These are phyloP conservation scores for Arthrobotrys iridis DNA, from an alignment of 2,329 filamentous ascomycete genomes.

Conservation along the genomic window DNA sequence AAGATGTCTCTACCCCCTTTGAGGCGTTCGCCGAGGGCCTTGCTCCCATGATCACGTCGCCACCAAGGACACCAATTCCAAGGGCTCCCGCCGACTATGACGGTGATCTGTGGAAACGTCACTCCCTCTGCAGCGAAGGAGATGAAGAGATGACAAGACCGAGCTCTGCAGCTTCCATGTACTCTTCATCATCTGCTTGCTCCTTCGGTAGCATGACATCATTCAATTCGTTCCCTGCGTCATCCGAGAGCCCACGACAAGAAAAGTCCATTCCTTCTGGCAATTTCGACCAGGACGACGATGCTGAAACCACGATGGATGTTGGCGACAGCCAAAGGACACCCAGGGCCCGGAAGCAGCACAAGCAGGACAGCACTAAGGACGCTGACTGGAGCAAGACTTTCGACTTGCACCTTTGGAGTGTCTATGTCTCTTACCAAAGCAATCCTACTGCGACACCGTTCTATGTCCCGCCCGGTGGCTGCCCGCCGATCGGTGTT, in stretches of 20 bases:
- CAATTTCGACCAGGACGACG: conserved; percentile 46
- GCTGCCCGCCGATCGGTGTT: conserved; percentile 73
- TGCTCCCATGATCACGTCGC: conserved; percentile 54
- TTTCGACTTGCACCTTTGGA: conserved; percentile 74
- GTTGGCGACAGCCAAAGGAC: conserved; percentile 34
- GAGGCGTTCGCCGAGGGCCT: conserved; percentile 31
- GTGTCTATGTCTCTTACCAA: conserved; percentile 72
- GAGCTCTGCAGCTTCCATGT: conserved; percentile 57
- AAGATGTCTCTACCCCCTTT: conserved; percentile 23
- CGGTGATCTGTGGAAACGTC: conserved; percentile 33
- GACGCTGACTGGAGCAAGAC: conserved; percentile 68
- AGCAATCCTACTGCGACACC: conserved; percentile 75
- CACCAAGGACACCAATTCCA: conserved; percentile 56
- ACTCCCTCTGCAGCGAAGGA: conserved; percentile 29
- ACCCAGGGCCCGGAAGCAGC: conserved; percentile 15
- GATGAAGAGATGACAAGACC: conserved; percentile 56
- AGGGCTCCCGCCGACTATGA: conserved; percentile 54
- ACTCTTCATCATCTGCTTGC: conserved; percentile 58
- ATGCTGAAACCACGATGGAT: conserved; percentile 18
- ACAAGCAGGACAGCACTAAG: conserved; percentile 53
- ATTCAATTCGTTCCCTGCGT: conserved; percentile 56
- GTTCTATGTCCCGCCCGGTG: conserved; percentile 71
- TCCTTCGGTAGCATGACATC: conserved; percentile 58
- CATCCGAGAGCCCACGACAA: conserved; percentile 55
- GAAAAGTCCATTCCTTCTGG: conserved; percentile 51